Evolutionary conservation across 768 basidiomycete genomes (phyloP).

Genomic region (Panaeolus cyanescens): DNA sequence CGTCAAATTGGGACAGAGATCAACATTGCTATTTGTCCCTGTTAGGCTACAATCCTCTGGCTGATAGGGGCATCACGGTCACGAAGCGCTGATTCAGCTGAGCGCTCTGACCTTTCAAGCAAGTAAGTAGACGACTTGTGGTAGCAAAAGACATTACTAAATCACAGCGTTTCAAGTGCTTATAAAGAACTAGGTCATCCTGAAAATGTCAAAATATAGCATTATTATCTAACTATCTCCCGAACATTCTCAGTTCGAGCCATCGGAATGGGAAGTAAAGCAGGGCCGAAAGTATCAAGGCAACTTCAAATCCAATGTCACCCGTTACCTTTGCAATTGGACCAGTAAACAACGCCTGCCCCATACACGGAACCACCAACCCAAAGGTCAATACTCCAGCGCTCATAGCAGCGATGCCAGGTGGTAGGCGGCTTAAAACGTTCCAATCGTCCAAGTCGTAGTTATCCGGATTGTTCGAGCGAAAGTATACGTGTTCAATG

Average conservation of each 20-base stretch:
- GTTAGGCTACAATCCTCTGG: neutral
- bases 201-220: too few species aligned
- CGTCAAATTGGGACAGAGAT: neutral
- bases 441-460: constrained; percentile 68
- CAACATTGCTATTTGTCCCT: neutral
- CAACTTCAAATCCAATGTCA: constrained; percentile 84
- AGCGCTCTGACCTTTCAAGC: too few species aligned
- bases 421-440: constrained; percentile 54
- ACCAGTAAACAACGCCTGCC: constrained; percentile 77
- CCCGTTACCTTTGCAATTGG: constrained; percentile 71
- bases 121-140: too few species aligned
- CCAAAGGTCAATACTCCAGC: constrained; percentile 56
- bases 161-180: too few species aligned
- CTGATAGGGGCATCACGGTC: neutral
- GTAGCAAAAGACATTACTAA: too few species aligned
- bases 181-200: too few species aligned
- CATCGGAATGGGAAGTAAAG: constrained; percentile 61
- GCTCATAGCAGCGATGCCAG: constrained; percentile 63
- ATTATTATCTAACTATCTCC: neutral
- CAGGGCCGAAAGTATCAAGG: constrained; percentile 55
- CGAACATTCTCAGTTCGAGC: constrained; percentile 39
- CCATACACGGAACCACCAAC: constrained; percentile 62
- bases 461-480: constrained; percentile 45
- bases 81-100: too few species aligned
- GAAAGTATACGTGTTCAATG: constrained; percentile 70